Percentiles rank a stretch among this genome's conserved stretches.
Evolutionary conservation across 2,329 filamentous ascomycete genomes (phyloP).

Genomic region (Neoarthrinium moseri): DNA sequence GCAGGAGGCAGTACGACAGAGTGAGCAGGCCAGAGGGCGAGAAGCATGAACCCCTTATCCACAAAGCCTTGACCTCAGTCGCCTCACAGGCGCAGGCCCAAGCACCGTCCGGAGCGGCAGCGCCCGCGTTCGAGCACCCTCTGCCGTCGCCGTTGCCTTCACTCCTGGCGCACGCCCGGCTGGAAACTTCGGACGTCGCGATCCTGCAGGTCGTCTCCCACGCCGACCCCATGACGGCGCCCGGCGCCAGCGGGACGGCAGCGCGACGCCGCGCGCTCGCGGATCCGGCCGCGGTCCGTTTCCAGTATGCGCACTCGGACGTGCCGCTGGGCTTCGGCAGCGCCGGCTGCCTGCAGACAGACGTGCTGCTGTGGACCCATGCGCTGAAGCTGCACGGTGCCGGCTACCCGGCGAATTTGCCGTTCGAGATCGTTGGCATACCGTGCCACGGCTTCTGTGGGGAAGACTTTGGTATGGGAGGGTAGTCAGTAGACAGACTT

Average conservation of each 20-base stretch:
- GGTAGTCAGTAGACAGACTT: too few species aligned
- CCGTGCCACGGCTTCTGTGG: constrained; percentile 12
- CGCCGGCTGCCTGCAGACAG: constrained; percentile 5
- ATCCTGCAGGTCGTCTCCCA: background rate
- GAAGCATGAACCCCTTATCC: background rate
- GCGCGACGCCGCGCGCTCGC: background rate
- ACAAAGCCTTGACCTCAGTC: background rate
- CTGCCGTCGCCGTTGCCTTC: background rate
- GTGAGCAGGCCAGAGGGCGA: background rate
- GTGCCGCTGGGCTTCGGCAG: constrained; percentile 6
- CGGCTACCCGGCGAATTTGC: constrained; percentile 10
- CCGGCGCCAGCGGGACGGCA: background rate
- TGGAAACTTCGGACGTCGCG: background rate
- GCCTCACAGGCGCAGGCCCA: background rate
- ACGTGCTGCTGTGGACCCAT: constrained; percentile 10
- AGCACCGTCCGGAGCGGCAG: background rate
- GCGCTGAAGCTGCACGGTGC: constrained; percentile 11
- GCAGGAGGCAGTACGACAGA: background rate
- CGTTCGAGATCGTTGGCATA: constrained; percentile 10
- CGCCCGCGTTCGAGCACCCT: background rate
- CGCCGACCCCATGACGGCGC: background rate
- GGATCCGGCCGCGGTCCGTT: constrained; percentile 1
- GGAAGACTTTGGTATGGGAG: background rate
- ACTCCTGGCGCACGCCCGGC: background rate
- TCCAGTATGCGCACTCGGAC: constrained; percentile 7